Evolutionary conservation across 345 rosid genomes (phyloP), one percentile per base, ranked within the genome.

Genomic region (Clarkia xantiana): DNA sequence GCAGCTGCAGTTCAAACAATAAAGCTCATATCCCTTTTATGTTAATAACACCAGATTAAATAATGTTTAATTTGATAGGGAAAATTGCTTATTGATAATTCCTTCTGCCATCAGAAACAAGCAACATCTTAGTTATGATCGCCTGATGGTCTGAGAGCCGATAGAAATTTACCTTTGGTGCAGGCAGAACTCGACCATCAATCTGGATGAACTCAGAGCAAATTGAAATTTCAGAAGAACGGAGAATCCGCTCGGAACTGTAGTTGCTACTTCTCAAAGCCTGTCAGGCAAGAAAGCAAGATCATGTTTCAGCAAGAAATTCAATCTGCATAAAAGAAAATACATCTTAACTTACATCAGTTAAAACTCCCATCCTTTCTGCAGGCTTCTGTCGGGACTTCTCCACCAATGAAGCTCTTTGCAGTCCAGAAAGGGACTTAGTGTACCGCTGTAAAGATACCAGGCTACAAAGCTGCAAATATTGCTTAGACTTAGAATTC

Each of bases 361-460:
- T 68, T 52, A 85, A 69, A 14, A 53, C 70, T 39, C 11, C 36
- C 95, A 85, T 89, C 64, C 95, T 76, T 53, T 89, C 95, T 40
- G 61, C 79, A 23, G 97, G 97, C 73, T 79, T 89, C 70, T 89
- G 95, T 62, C 97, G 75, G 10, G 97, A 89, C 54, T 80, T 85
- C 58, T 85, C 97, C 23, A 82, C 97, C 29, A 89, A 64, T 2
- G 90, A 63, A 62, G 95, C 66, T 61, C 87, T 86, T 60, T 89
- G 97, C 10, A 72, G 54, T 16, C 62, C 63, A n/a, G 71, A 51
- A 10, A 89, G 79, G 0, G 95, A 71, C 67, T 82, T 89, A 8
- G 94, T 85, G 61, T 88, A 88, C 4, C 97, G 86, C 60, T 89
- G 97, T 38, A 90, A 70, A 20, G 93, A 73, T 40, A 86, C 80